Base-by-base conservation (phyloP, 331 rosid genomes). In the Ulmus americana region DNA sequence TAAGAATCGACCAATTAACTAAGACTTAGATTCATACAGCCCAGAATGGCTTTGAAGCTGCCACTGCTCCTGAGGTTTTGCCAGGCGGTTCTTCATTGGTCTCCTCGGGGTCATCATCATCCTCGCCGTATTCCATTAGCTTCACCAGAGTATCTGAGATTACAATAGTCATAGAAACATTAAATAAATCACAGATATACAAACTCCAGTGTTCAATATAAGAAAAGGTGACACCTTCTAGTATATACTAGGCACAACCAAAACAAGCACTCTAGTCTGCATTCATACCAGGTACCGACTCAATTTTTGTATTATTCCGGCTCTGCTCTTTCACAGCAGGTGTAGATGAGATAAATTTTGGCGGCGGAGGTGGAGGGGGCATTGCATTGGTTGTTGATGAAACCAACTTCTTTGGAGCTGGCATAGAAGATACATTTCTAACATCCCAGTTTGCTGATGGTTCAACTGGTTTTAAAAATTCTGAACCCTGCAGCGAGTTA, bases 61-160 rank as follows among this genome's bases (percentile, higher is more conserved):
- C 74, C 56, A 53, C 69, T 16, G 74, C 35, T 72, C 39, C 70
- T 63, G 70, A 54, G 43, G 59, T 55, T 58, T 61, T 18, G 68
- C 72, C 50, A 66, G 63, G 74, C 10, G 82, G 67, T 49, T 90
- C 85, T 63, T 72, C 84, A 7, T 64, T 64, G 15, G 72, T 58
- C 56, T 84, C 95, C 39, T 89, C 95, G 2, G 57, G 45, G 74
- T 89, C 95, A 5, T 91, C 97, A 28, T 90, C 98, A 22, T 91
- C 98, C 9, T 89, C 98, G 38, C 99, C 97, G 67, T 94, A 94
- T 73, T 94, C 99, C 97, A 94, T 85, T 55, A 94, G 84, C 83
- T 85, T 84, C 70, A 89, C 75, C 81, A 94, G 56, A 57, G 99
- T 90, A 74, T 89, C 97, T 90, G 97, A 74, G 69, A 73, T 39